A percentile compares a stretch with the other conserved stretches of the same genome.
phyloP scores from a whole-genome alignment of 1,284 basidiomycete species.

The Ceratobasidium theobromae region DNA sequence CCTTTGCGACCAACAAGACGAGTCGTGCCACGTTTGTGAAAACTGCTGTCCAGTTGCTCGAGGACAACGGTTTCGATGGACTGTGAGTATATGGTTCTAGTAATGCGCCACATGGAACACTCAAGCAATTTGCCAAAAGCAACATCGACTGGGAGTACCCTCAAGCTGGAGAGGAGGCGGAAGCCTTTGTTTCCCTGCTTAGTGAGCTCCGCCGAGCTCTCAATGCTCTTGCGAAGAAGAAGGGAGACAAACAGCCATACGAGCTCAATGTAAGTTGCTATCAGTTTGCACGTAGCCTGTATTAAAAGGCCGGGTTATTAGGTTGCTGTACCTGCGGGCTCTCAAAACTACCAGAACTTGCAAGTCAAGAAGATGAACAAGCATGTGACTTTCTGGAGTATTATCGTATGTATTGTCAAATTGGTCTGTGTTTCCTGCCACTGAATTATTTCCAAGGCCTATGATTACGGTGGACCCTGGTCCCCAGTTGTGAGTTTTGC shows the following conservation, averaged over 20 bases:
- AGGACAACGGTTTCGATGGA: constrained; percentile 57
- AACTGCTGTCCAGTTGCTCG: constrained; percentile 50
- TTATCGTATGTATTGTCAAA: constrained; percentile 48
- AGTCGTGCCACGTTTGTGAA: constrained; percentile 49
- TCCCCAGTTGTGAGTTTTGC: constrained; percentile 44
- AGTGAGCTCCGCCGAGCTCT: constrained; percentile 9
- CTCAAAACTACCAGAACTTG: constrained; percentile 48
- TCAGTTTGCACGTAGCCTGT: too few species aligned
- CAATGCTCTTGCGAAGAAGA: constrained; percentile 6
- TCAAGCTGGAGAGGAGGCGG: neutral
- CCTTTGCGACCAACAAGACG: constrained; percentile 35
- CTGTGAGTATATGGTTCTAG: constrained; percentile 38
- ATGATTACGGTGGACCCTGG: constrained; percentile 77
- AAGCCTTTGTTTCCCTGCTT: constrained; percentile 23
- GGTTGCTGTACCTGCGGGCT: constrained; percentile 50
- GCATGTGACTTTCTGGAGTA: constrained; percentile 54
- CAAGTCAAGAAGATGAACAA: constrained; percentile 51
- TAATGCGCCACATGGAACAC: neutral
- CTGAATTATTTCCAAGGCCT: constrained; percentile 60
- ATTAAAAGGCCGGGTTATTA: neutral
- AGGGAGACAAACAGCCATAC: constrained; percentile 29
- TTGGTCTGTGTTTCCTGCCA: neutral
- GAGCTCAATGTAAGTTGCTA: constrained; percentile 16
- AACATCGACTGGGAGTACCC: constrained; percentile 40
- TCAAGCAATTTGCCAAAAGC: constrained; percentile 31